Evolutionary conservation across 768 basidiomycete genomes (phyloP).

Genomic region (Kwoniella bestiolae): DNA sequence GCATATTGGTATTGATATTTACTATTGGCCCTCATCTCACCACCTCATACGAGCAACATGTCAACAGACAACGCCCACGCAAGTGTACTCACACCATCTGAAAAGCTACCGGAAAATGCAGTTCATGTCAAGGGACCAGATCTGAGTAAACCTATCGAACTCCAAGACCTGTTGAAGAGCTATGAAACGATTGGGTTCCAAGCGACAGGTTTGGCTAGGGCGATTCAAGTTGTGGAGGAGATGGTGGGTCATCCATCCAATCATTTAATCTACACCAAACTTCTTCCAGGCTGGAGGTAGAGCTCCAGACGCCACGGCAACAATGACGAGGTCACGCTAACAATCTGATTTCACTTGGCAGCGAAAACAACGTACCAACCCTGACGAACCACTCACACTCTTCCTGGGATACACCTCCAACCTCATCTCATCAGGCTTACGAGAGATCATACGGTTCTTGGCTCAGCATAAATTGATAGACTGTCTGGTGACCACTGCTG

Average conservation of each 20-base stretch:
- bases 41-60: too few relatives aligned
- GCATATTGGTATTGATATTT: too few relatives aligned
- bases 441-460: conserved; percentile 88
- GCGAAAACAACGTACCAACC: conserved; percentile 80
- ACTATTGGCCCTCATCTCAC: too few relatives aligned
- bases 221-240: conserved; percentile 85
- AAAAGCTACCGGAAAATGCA: conserved; percentile 47
- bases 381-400: conserved; percentile 75
- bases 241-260: conserved; percentile 68
- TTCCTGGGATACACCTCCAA: conserved; percentile 99
- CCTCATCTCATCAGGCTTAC: conserved; percentile 93
- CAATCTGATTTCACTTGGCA: too few relatives aligned
- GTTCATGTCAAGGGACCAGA: conserved; percentile 77
- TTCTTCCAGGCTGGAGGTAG: too few relatives aligned
- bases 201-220: conserved; percentile 86
- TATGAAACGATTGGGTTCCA: conserved; percentile 96
- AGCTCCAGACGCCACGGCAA: too few relatives aligned
- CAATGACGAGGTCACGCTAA: too few relatives aligned
- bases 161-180: conserved; percentile 71
- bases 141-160: conserved; percentile 70
- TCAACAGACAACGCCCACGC: conserved; percentile 46
- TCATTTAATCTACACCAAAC: too few relatives aligned
- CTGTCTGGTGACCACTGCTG: conserved; percentile 93
- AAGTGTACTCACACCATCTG: conserved; percentile 52
- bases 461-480: conserved; percentile 90